A percentile compares a stretch with the other conserved stretches of the same genome.
Conservation (phyloP, 2,329 filamentous ascomycete genomes). For the Aschersonia sp. region DNA sequence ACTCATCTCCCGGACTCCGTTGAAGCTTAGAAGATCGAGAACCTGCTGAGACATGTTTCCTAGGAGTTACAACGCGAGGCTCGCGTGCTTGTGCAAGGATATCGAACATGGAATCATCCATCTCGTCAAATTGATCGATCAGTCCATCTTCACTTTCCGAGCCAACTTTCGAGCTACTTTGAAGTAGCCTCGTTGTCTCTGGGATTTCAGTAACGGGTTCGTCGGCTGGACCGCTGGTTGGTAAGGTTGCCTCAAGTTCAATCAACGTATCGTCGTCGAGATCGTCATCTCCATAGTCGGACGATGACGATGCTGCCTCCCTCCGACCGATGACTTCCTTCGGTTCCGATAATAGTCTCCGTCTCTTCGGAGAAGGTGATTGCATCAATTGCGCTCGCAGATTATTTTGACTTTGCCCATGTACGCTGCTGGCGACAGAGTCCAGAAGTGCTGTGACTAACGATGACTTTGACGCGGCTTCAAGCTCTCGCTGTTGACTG, state of each 20-base stretch:
- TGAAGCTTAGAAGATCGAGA: constrained; percentile 2
- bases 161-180: background rate
- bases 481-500: constrained; percentile 22
- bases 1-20: constrained; percentile 14
- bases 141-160: background rate
- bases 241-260: constrained; percentile 32
- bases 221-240: constrained; percentile 5
- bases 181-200: background rate
- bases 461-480: constrained; percentile 39
- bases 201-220: constrained; percentile 15
- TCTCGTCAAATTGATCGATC: constrained; percentile 47
- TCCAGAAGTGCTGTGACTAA: constrained; percentile 51
- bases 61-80: constrained; percentile 2
- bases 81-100: constrained; percentile 18
- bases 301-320: constrained; percentile 11
- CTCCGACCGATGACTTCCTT: constrained; percentile 5
- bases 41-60: constrained; percentile 3
- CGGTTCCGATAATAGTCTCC: constrained; percentile 11
- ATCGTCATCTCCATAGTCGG: constrained; percentile 41
- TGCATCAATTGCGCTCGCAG: constrained; percentile 15
- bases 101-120: constrained; percentile 46
- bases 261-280: constrained; percentile 46
- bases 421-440: constrained; percentile 43
- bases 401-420: constrained; percentile 22
- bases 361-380: constrained; percentile 31